Base-by-base conservation (phyloP, 192 early-diverging fungal genomes). In the Mortierella antarctica region DNA sequence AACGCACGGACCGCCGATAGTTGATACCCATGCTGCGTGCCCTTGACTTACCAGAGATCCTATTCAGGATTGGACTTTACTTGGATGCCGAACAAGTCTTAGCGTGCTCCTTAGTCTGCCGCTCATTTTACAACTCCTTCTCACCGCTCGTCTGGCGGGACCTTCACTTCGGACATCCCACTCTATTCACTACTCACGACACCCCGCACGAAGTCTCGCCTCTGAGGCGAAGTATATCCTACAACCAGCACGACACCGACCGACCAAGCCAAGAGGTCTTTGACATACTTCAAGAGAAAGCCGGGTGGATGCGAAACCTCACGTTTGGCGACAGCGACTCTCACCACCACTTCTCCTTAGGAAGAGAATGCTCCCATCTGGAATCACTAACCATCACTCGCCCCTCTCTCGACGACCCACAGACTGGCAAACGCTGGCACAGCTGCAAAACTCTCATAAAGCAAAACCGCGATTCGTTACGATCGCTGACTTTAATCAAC, bases 131-230 rank as follows among this genome's bases (percentile, higher is more conserved):
- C 47, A 8, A 20, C 14, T 53, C 61, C 14, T 73, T 58, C 18
- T 39, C 62, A 10, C 71, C 71, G 6, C 62, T 73, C n/a, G 62
- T 65, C 40, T 73, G 71, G 71, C 42, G 45, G 6, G 55, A 73
- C 42, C 52, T 73, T n/a, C 71, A 73, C 20, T 57, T 73, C 40
- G 54, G 59, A 6, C 14, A 59, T 12, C 55, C 45, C 9, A 31
- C 23, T 23, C n/a, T n/a, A 14, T 10, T 51, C 20, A 41, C 49
- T 23, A 45, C 15, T 0, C 46, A 69, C 23, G 50, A 41, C 13
- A n/a, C 55, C 8, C 67, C 61, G 4, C 23, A 50, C 7, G 61
- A 17, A 21, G 8, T 23, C 18, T 18, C 17, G 18, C n/a, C 45
- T 20, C 60, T 47, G 44, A n/a, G 20, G 11, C 53, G 15, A 8